Evolutionary conservation across 2,329 filamentous ascomycete species (phyloP).

Genomic region (Lecanicillium sp.): DNA sequence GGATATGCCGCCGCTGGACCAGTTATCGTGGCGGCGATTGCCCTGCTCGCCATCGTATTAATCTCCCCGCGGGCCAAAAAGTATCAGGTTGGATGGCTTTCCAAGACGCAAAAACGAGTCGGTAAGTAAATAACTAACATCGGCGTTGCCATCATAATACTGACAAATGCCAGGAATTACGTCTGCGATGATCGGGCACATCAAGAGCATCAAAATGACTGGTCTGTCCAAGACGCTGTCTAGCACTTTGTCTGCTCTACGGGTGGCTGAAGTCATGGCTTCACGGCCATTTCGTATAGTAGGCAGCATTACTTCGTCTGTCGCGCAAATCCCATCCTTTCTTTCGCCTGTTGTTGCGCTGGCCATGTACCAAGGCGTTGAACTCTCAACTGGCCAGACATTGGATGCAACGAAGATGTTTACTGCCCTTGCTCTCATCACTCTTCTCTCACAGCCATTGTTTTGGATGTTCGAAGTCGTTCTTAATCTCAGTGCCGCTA

Average conservation of each 20-base stretch:
- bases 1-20: slow-evolving; percentile 25
- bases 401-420: slow-evolving; percentile 29
- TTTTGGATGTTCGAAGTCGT: slow-evolving; percentile 29
- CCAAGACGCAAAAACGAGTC: slow-evolving; percentile 18
- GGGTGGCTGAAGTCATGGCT: slow-evolving; percentile 27
- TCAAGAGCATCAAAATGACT: slow-evolving; percentile 35
- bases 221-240: slow-evolving; percentile 25
- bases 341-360: slow-evolving; percentile 32
- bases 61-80: slow-evolving; percentile 20
- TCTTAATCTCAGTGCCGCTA: slow-evolving; percentile 26
- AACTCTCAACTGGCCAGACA: slow-evolving; percentile 18
- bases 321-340: slow-evolving; percentile 24
- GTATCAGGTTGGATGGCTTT: slow-evolving; percentile 19
- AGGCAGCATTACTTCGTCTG: slow-evolving; percentile 24
- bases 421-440: slow-evolving; percentile 32
- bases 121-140: slow-evolving; percentile 17
- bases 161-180: slow-evolving; percentile 19
- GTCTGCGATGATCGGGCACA: slow-evolving; percentile 26
- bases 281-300: slow-evolving; percentile 26
- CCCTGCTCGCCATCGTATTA: slow-evolving; percentile 18
- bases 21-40: slow-evolving; percentile 20
- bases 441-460: slow-evolving; percentile 29
- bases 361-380: slow-evolving; percentile 24
- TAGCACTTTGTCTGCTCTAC: slow-evolving; percentile 18
- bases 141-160: too few species aligned